Evolutionary conservation across 192 early-diverging fungal species (phyloP), one percentile per base, ranked within the genome.

Genomic region (Gryganskiella cystojenkinii): DNA sequence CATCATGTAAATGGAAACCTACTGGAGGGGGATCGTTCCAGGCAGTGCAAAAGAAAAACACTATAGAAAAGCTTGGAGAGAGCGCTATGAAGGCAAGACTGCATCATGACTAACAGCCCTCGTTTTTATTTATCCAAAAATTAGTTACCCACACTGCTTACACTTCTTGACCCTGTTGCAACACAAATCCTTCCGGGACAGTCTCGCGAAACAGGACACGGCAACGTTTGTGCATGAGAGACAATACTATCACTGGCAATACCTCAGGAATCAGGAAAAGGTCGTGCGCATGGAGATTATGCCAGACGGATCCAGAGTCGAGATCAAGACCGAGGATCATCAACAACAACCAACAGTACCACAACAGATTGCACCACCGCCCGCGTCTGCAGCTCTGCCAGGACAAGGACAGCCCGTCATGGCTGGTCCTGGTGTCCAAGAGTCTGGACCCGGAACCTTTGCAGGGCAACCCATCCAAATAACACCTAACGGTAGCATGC

Each of bases 91-190:
- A n/a, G n/a, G n/a, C n/a, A n/a, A n/a, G 40, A 47, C 15, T 14
- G 14, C 25, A 54, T 19, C 27, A 52, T 34, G 37, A 25, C n/a
- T 17, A 25, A 50, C 27, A 7, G 9, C 27, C n/a, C 56, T 25
- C 28, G 28, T 56, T 20, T 22, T 28, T 45, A 63, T 20, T 27
- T 28, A 31, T 55, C 15, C 9, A n/a, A n/a, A n/a, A n/a, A n/a
- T n/a, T 63, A 94, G 93, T 40, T 98, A 95, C 66, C 97, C 97
- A 8, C 93, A 95, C 55, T 86, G 90, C 25, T 84, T 99, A 42
- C 84, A 92, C 43, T 96, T 99, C 61, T 78, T 99, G 58, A 92
- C 94, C 19, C 70, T 95, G 34, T 75, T 99, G 17, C 95, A 99
- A 80, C 86, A 92, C 71, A 86, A 87, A 46, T 68, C 82, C 33